Conservation (phyloP, 257 asterid genomes). For the Solanum rostratum region DNA sequence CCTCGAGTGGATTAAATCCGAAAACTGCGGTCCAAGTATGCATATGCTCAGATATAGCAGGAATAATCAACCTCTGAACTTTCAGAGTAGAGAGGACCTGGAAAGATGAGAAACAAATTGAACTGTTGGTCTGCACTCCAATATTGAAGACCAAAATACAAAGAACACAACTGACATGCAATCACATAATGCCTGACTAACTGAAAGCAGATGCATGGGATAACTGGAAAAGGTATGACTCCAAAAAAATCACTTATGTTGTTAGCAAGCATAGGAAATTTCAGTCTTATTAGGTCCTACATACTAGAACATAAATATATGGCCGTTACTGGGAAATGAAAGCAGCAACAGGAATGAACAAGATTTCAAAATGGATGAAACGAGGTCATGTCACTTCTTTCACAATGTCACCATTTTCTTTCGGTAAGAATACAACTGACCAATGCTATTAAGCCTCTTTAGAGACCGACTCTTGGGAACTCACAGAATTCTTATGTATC, state of each 20-base stretch:
- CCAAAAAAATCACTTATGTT: background rate
- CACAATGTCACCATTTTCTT: background rate
- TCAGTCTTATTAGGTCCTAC: background rate
- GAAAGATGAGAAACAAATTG: conserved; percentile 4
- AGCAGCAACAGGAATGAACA: background rate
- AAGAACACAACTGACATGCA: background rate
- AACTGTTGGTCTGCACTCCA: background rate
- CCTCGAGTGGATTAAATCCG: conserved; percentile 61
- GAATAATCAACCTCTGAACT: conserved; percentile 69
- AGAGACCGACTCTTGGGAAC: background rate
- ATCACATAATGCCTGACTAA: background rate
- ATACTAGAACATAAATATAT: background rate
- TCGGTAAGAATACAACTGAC: background rate
- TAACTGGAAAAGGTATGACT: background rate
- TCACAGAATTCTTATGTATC: background rate
- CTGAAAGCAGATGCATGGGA: background rate
- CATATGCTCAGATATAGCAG: conserved; percentile 81
- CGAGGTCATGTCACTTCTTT: background rate
- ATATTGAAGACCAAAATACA: background rate
- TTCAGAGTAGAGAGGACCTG: conserved; percentile 64
- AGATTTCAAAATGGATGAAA: background rate
- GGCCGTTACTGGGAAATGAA: background rate
- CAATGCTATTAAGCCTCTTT: background rate
- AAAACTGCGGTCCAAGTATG: conserved; percentile 65
- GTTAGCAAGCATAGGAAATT: background rate